Base-by-base conservation (phyloP, 306 rosid species). In the Glycine tomentella region DNA sequence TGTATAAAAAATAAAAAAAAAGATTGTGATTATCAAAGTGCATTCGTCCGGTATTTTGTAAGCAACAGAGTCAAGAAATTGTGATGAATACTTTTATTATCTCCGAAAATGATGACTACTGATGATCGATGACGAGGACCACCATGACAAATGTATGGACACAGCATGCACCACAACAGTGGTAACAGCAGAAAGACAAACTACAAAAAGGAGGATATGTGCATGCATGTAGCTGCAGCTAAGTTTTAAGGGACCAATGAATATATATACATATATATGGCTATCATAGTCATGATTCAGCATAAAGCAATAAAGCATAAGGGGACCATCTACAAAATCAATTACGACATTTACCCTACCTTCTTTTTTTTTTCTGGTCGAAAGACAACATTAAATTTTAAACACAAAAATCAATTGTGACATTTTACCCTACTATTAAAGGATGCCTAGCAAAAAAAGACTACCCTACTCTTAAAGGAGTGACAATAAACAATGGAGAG, bases 191-290 rank as follows among this genome's bases (percentile, higher is more conserved):
- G 31, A 2, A 44, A 67, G 56, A 69, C 53, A 67, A 45, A 9
- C n/a, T 15, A 9, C 8, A 69, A 45, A 48, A 46, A 69, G 57
- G 74, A 69, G 57, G 74, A 6, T 69, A 49, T 70, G 45, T 48
- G 42, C 20, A 20, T 49, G 58, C 31, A 11, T 70, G 59, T 70
- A 44, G 59, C 44, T 69, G 9, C 12, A 0, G 25, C 58, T 69
- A 9, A 46, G 34, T 69, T 2, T 25, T 4, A 16, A 16, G 12
- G 72, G 55, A 5, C 15, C 74, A 44, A 17, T 4, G 20, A 20
- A 4, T 38, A 25, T 25, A 25, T 25, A 20, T 20, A 20, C 1
- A 20, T 20, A 20, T 20, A 25, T 25, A 25, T 25, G 8, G 15
- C n/a, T 4, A 16, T 68, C 31, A 25, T 12, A 69, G 1, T 31